Evolutionary conservation across 2,329 filamentous ascomycete genomes (phyloP), one percentile per base, ranked within the genome.

Genomic region (Xenoacremonium recifei): DNA sequence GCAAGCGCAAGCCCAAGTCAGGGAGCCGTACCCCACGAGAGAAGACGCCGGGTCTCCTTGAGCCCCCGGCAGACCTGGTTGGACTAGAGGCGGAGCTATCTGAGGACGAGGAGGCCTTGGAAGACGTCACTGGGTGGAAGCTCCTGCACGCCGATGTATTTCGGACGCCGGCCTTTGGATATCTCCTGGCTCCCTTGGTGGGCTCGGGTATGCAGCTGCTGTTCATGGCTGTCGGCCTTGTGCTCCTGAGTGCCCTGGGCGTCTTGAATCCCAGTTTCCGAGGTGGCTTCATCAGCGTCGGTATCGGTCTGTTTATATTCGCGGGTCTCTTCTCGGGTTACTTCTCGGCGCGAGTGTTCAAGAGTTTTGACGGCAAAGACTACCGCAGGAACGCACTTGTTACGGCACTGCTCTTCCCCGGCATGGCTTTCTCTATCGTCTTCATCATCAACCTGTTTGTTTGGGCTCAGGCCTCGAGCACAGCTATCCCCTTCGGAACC

Each of bases 41-140:
- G 52, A 82, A 84, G 57, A 63, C 73, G 13, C 62, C 68, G 4
- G 78, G 80, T 1, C 66, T 89, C 17, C 68, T 89, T 5, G 84
- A 85, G 15, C 77, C 80, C 48, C 69, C 73, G 21, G 73, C 69
- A n/a, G 32, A 34, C 7, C n/a, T n/a, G n/a, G 16, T 18, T 9
- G 32, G n/a, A 15, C 5, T 6, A 5, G 15, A 18, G 11, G 15
- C 32, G 75, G 78, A 46, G 71, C 50, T 29, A 77, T 73, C 39
- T 68, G 64, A 51, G 80, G 81, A 75, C 47, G 71, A 69, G 2
- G 82, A 82, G 31, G 68, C 77, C 1, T 63, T 88, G 6, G 89
- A 95, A 57, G 89, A 95, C 54, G 77, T 87, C 20, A 88, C 87
- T 2, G 89, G 89, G 37, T 95, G 89, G 89, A 95, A 95, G 63